These are phyloP conservation scores for Phytophthora litchii DNA, from an alignment of 352 stramenopile species.

Conservation along the genomic window DNA sequence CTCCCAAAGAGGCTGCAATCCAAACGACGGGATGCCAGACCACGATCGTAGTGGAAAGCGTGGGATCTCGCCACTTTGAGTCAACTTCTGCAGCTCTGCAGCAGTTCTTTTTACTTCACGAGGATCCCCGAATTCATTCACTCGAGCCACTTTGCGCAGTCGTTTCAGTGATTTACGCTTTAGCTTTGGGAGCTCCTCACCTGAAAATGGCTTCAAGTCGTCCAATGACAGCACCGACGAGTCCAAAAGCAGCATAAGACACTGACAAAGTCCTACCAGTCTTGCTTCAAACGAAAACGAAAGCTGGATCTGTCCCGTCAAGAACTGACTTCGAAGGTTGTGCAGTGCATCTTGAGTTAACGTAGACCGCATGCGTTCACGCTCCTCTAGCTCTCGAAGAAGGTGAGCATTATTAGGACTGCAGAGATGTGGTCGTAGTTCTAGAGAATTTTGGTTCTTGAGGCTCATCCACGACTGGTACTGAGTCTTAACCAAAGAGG, in stretches of 20 bases:
- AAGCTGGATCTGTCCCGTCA: slow-evolving; percentile 35
- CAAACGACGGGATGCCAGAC: slow-evolving; percentile 52
- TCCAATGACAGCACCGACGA: slow-evolving; percentile 64
- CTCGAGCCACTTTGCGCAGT: slow-evolving; percentile 62
- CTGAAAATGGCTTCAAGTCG: slow-evolving; percentile 55
- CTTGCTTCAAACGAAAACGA: slow-evolving; percentile 57
- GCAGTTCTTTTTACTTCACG: slow-evolving; percentile 54
- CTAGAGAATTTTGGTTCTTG: slow-evolving; percentile 54
- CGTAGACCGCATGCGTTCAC: slow-evolving; percentile 51
- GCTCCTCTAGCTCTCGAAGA: slow-evolving; percentile 58
- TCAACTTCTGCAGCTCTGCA: slow-evolving; percentile 54
- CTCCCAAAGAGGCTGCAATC: slow-evolving; percentile 35
- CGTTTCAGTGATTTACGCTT: slow-evolving; percentile 80
- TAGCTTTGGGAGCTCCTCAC: slow-evolving; percentile 48
- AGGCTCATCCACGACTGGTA: slow-evolving; percentile 47
- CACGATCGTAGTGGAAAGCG: slow-evolving; percentile 62
- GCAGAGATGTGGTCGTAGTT: slow-evolving; percentile 75
- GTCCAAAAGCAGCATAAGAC: slow-evolving; percentile 59
- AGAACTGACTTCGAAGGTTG: slow-evolving; percentile 34
- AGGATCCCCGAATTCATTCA: slow-evolving; percentile 59
- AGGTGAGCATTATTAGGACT: slow-evolving; percentile 67
- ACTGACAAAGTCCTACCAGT: slow-evolving; percentile 49
- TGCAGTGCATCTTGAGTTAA: slow-evolving; percentile 38
- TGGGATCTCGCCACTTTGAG: slow-evolving; percentile 46
- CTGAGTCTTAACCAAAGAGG: slow-evolving; percentile 36